These are phyloP conservation scores for Botrytis porri DNA, from an alignment of 2,329 filamentous ascomycete species.

Conservation along the genomic window DNA sequence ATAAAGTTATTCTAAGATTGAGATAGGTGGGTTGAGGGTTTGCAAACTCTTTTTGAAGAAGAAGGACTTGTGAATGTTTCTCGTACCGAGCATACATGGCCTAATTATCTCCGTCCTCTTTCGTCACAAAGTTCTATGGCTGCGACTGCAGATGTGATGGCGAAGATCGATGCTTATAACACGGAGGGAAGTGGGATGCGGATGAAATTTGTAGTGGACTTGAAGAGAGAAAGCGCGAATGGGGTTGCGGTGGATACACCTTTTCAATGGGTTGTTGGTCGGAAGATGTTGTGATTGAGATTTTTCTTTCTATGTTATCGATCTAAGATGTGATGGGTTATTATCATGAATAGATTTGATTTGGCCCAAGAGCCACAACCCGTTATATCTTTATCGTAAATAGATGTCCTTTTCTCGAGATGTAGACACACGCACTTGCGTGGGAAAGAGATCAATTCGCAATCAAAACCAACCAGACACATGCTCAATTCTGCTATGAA, in stretches of 20 bases:
- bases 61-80: neutral
- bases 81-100: neutral
- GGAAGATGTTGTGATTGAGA: neutral
- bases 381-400: neutral
- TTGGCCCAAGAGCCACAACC: neutral
- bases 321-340: neutral
- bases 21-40: neutral
- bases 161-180: neutral
- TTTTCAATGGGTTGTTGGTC: neutral
- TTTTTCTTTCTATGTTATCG: neutral
- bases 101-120: neutral
- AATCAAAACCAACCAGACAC: neutral
- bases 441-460: neutral
- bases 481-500: neutral
- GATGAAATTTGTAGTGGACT: neutral
- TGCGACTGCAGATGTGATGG: neutral
- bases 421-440: neutral
- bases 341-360: neutral
- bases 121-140: neutral
- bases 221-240: neutral
- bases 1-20: neutral
- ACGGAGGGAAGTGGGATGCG: neutral
- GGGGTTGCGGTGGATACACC: neutral
- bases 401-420: neutral
- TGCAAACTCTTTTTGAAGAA: neutral